phyloP scores from a whole-genome alignment of 2,329 filamentous ascomycete species.

The Cryphonectria carpinicola region DNA sequence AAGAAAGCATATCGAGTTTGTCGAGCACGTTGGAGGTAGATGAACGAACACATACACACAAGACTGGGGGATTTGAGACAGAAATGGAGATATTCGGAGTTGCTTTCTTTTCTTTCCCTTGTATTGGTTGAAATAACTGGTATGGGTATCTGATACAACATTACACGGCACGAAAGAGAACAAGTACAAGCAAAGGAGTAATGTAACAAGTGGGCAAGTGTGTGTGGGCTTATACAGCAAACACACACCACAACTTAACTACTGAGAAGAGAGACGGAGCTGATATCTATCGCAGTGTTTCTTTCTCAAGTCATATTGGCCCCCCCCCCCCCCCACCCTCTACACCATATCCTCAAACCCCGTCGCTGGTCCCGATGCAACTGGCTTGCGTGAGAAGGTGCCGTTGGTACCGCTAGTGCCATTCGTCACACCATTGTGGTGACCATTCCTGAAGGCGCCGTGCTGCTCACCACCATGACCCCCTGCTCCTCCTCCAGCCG shows the following conservation, averaged over 20 bases:
- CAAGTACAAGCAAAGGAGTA: neutral
- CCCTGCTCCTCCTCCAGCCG: neutral
- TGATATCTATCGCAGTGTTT: neutral
- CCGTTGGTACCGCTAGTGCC: constrained; percentile 14
- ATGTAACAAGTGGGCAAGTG: neutral
- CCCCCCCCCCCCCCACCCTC: neutral
- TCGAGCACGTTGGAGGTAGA: no score
- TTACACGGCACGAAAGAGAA: neutral
- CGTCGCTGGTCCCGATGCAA: neutral
- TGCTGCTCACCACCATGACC: constrained; percentile 2
- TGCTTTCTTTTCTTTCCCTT: neutral
- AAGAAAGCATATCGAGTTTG: no score
- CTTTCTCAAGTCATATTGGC: neutral
- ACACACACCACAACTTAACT: no score
- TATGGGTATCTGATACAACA: constrained; percentile 12
- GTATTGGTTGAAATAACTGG: neutral
- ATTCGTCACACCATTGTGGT: neutral
- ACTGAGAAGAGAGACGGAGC: neutral
- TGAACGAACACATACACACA: no score
- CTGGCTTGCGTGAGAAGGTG: constrained; percentile 25
- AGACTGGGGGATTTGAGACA: neutral
- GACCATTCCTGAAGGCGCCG: neutral
- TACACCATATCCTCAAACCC: constrained; percentile 25
- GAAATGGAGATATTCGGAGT: neutral
- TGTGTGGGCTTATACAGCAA: neutral